These are phyloP conservation scores for Penicillium sp. DNA, from an alignment of 2,329 filamentous ascomycete genomes.

Conservation along the genomic window DNA sequence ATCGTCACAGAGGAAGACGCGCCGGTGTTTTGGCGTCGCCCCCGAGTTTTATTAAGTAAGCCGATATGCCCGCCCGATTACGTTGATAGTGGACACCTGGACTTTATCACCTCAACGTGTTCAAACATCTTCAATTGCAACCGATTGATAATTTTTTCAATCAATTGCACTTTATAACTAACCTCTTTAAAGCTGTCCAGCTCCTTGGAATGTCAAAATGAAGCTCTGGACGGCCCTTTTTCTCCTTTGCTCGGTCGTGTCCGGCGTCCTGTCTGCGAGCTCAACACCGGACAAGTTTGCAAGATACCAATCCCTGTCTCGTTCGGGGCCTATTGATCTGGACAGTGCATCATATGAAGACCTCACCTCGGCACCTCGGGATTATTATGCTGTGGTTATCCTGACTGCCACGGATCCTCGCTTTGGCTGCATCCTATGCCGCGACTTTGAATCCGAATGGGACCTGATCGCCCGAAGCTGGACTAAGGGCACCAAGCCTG, in stretches of 20 bases:
- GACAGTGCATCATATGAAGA: conserved; percentile 72
- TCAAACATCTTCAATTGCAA: conserved; percentile 8
- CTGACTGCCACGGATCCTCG: conserved; percentile 81
- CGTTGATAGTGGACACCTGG: conserved; percentile 15
- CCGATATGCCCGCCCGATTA: neutral
- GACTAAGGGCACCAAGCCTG: conserved; percentile 73
- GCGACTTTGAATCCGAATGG: conserved; percentile 93
- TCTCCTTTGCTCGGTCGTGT: conserved; percentile 43
- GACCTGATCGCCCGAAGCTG: conserved; percentile 82
- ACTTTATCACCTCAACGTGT: conserved; percentile 7
- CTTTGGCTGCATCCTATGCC: conserved; percentile 82
- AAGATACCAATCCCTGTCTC: conserved; percentile 67
- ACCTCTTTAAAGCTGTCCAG: conserved; percentile 1
- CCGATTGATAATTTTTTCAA: conserved; percentile 1
- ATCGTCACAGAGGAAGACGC: conserved; percentile 5
- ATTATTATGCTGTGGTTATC: conserved; percentile 80
- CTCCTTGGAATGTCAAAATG: conserved; percentile 32
- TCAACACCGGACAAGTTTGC: conserved; percentile 67
- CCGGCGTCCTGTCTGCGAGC: conserved; percentile 46
- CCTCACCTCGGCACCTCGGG: conserved; percentile 72
- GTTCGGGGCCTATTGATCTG: conserved; percentile 71
- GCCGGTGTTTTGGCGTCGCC: conserved; percentile 4
- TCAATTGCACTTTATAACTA: neutral
- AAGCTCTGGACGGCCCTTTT: conserved; percentile 32
- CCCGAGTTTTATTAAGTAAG: conserved; percentile 6